Conservation (phyloP, 495 filamentous ascomycete genomes). For the Neurospora sp. region DNA sequence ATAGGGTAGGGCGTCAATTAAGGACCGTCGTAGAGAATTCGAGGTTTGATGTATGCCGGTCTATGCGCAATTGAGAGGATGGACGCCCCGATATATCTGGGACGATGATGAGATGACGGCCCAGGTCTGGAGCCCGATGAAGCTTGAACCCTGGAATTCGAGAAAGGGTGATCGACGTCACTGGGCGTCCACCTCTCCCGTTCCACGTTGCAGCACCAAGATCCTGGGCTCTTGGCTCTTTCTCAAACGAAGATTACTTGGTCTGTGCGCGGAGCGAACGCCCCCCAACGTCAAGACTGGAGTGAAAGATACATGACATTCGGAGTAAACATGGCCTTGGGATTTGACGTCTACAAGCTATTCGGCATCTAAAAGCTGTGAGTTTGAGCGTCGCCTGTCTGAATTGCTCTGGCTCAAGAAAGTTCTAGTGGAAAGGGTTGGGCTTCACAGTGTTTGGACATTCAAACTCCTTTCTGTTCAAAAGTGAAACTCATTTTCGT, state of each 20-base stretch:
- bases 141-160: not conserved
- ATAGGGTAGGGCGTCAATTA: not conserved
- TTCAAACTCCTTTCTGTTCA: not conserved
- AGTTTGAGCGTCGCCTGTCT: not conserved
- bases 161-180: slow-evolving; percentile 8
- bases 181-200: not conserved
- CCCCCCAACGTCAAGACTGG: not conserved
- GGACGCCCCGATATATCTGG: not conserved
- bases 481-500: not conserved
- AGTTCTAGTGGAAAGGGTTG: not conserved
- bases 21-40: not conserved
- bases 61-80: not conserved
- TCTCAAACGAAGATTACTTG: not conserved
- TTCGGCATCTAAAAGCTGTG: not conserved
- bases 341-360: not conserved
- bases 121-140: not conserved
- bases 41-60: not conserved
- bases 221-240: not conserved
- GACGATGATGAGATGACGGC: not conserved
- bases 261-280: not conserved
- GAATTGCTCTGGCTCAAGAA: not conserved
- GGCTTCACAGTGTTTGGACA: not conserved
- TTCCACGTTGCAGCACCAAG: not conserved
- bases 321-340: not conserved
- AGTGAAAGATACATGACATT: not conserved